Evolutionary conservation across 2,329 filamentous ascomycete species (phyloP), one percentile per base, ranked within the genome.

Genomic region (Sporothrix humicola): DNA sequence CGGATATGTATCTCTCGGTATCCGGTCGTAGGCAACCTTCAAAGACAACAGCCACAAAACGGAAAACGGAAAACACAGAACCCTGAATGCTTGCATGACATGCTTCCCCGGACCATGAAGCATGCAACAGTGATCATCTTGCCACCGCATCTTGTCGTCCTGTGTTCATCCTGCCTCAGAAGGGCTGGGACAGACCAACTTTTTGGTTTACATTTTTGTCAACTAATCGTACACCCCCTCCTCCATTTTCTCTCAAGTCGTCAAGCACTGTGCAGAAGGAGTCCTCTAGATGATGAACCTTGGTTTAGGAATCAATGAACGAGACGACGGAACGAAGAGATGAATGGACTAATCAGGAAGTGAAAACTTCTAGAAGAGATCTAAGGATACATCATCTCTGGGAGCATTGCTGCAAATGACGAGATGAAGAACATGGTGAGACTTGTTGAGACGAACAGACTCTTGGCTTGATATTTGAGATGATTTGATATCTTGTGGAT

Each of bases 401-500:
- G 63, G 13, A 50, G 63, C 63, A 66, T 66, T 26, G 44, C 44
- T 17, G 10, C 20, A 26, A 50, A 50, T 3, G 63, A 66, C 46
- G 44, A 66, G 63, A 66, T 8, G 63, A 17, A 31, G n/a, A 17
- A 46, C 59, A 66, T 31, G 63, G 23, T 66, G 63, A 50, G 63
- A 66, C 63, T 50, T 17, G 6, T 66, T 66, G 63, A 66, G 63
- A 50, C 20, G 23, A 50, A 31, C 3, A 66, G 6, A 9, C 44
- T 66, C 63, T 66, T 66, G 44, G 63, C 63, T 17, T 65, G 37
- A 20, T 13, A 42, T 12, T 42, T 65, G 59, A 65, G n/a, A 65
- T 65, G 9, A 20, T 20, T 65, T 65, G 59, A 15, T 44, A 23
- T 65, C 13, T n/a, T 20, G 9, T 10, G 12, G 8, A 44, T 15